Evolutionary conservation across 1,139 yeast species (phyloP).

Genomic region (Meyerozyma athensensis): DNA sequence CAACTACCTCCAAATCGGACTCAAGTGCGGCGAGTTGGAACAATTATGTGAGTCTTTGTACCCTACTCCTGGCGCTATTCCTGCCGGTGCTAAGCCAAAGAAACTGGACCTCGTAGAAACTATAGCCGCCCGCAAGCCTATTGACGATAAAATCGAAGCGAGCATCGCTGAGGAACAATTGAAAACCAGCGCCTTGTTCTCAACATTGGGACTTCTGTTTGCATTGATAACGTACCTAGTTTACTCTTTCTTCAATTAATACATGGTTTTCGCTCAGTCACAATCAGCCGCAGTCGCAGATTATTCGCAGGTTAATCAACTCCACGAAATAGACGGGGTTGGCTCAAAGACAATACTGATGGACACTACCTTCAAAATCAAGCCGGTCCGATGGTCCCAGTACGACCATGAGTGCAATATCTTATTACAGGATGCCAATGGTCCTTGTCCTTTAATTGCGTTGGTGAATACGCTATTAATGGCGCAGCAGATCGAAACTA

Average conservation of each 20-base stretch:
- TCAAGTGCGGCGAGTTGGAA: constrained; percentile 82
- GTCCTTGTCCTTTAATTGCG: constrained; percentile 90
- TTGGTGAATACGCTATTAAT: constrained; percentile 64
- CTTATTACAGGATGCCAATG: constrained; percentile 75
- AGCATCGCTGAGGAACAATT: constrained; percentile 24
- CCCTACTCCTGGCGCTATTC: constrained; percentile 39
- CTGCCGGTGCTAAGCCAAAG: constrained; percentile 23
- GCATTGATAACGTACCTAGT: not conserved
- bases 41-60: constrained; percentile 75
- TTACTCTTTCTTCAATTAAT: not conserved
- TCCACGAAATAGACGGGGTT: not conserved
- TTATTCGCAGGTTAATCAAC: not conserved
- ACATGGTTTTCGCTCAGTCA: not conserved
- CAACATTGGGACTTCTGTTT: constrained; percentile 6
- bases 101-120: constrained; percentile 19
- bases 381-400: constrained; percentile 13
- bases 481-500: constrained; percentile 32
- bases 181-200: constrained; percentile 19
- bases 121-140: constrained; percentile 23
- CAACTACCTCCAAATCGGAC: constrained; percentile 77
- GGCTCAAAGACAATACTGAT: not conserved
- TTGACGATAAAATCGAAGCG: constrained; percentile 28
- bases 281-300: not conserved
- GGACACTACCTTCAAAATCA: not conserved
- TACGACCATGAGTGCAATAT: constrained; percentile 46